Evolutionary conservation across 768 basidiomycete genomes (phyloP), one percentile per base, ranked within the genome.

Genomic region (Panellus pusillus): DNA sequence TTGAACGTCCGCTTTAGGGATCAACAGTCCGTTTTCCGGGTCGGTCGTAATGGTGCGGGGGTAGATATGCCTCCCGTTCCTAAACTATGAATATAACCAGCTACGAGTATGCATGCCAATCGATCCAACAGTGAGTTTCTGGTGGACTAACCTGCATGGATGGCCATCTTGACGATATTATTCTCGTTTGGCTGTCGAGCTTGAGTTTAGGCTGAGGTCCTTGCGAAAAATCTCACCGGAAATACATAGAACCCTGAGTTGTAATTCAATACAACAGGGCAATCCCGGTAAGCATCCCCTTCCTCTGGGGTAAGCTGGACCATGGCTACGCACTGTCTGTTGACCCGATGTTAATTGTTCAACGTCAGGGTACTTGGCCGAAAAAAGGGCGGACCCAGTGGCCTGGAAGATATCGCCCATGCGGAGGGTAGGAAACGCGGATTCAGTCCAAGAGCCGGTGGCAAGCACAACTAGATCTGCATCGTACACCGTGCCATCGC

Each of bases 371-470:
- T 27, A 44, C 32, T 24, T 24, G 24, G 24, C 24, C 24, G 38
- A 61, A 78, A 11, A 0, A 15, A 7, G n/a, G 2, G 15, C 24
- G 19, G 65, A 93, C 93, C 94, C 95, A 17, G 91, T 94, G 2
- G 95, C 91, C 8, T 86, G 69, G 57, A 86, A 86, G 19, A 69
- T 72, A 2, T 71, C 65, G 14, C 76, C 71, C 36, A 89, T 63
- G 12, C 72, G 68, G 9, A 86, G 68, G 36, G 79, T 78, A 8
- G 86, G 83, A 65, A 95, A 91, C 1, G 85, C 67, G 1, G 86
- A 86, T 9, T 90, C 82, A 1, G 93, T 93, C 96, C 95, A 97
- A 6, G 87, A 80, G 19, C 93, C 93, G 13, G 84, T 74, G 8
- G 91, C 83, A 31, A 94, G 67, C 27, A 96, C 73, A 8, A 92